phyloP scores from a whole-genome alignment of 139 green algal genomes.

The Limnomonas spitsbergensis region DNA sequence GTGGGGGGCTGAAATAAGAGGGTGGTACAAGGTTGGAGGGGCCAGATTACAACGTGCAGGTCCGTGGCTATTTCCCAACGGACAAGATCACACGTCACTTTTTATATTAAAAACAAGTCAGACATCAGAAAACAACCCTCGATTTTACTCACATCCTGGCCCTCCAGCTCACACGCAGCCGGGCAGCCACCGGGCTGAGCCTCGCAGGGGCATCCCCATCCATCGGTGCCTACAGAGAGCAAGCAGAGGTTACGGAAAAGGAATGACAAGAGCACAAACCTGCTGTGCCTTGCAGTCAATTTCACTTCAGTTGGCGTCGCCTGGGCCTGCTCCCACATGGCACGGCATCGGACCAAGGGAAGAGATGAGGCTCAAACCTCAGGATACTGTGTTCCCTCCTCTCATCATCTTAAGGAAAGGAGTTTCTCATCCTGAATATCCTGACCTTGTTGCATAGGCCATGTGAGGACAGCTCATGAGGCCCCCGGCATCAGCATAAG shows the following conservation, averaged over 20 bases:
- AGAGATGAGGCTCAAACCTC: neutral
- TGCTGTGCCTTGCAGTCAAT: no score
- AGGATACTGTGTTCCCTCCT: neutral
- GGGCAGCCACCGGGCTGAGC: constrained; percentile 14
- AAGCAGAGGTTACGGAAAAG: neutral
- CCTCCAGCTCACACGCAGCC: constrained; percentile 31
- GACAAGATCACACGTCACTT: no score
- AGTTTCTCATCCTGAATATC: neutral
- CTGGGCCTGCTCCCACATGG: no score
- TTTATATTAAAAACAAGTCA: no score
- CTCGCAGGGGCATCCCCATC: constrained; percentile 46
- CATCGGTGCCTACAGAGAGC: constrained; percentile 32
- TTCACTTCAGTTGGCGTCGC: no score
- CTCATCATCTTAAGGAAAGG: neutral
- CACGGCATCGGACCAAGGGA: neutral
- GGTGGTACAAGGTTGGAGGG: no score
- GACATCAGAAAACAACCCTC: no score
- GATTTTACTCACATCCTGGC: constrained; percentile 21
- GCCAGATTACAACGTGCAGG: no score
- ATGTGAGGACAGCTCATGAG: neutral
- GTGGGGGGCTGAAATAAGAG: no score
- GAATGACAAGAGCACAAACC: neutral
- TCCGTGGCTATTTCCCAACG: no score
- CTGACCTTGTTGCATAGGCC: no score
- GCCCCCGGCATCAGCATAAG: neutral